Evolutionary conservation across 2,329 filamentous ascomycete genomes (phyloP), one percentile per base, ranked within the genome.

Genomic region (Metarhizium brunneum): DNA sequence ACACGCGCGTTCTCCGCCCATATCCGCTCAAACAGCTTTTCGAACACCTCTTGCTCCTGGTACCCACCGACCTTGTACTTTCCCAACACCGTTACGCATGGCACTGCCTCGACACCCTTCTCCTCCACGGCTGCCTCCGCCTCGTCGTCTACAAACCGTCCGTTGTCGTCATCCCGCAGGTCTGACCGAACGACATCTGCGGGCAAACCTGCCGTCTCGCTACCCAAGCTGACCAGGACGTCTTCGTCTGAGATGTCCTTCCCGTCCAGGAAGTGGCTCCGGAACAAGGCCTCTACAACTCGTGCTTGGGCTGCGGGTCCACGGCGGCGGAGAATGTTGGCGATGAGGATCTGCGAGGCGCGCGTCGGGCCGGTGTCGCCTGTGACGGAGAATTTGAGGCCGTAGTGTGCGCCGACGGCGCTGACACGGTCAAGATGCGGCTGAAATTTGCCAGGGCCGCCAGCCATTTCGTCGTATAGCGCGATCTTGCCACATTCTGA

Each of bases 41-140:
- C 71, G 67, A 91, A 90, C 6, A 35, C 32, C 32, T 35, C 32
- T 11, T 35, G 6, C 10, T 35, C 32, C 32, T 35, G 32, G 1
- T 35, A 0, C 1, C 89, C 89, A 8, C 85, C 83, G 18, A 92
- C 75, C 60, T 84, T 79, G 68, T 83, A 90, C 63, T 75, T 74
- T 1, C 78, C 82, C 65, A 90, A 86, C 52, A 92, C 78, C 2
- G 83, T 84, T 63, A 89, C 89, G 62, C 86, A 84, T 16, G 88
- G 88, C 61, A 92, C 87, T 11, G 32, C 32, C 32, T 35, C 32
- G 32, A 35, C 32, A 2, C 32, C 32, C 32, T 35, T 35, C 32
- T 35, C 32, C 32, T 35, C 32, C 7, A 35, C 32, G 32, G 32
- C 32, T 35, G 32, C 32, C 32, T 35, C 32, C 0, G 67, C 67